Base-by-base conservation (phyloP, 2,329 filamentous ascomycete species). In the Fusarium azukiicola region DNA sequence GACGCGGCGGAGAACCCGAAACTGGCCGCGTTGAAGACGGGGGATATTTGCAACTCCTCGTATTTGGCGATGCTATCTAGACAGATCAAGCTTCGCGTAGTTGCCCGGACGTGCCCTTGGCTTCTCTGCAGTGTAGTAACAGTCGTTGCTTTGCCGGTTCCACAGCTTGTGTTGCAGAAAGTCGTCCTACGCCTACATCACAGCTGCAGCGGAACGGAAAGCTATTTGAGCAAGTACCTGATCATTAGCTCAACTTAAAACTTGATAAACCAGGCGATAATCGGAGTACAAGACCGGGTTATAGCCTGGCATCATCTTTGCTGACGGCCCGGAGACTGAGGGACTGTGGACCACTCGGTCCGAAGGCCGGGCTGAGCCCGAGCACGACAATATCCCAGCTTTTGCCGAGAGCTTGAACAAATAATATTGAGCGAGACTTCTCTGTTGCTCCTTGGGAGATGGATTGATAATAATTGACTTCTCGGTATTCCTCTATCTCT, bases 271-370 rank as follows among this genome's bases (percentile, higher is more conserved):
- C 27, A 32, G 9, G 54, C 54, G 54, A 36, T 38, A n/a, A 58
- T 58, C 40, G n/a, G 5, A 38, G 12, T 21, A 36, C 32, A n/a
- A 58, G 54, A 10, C 12, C 19, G 19, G 32, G 52, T n/a, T 6
- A 19, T n/a, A 4, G 2, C 54, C 54, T 58, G 54, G 54, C 4
- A 36, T 58, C 32, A 58, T 40, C 56, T 61, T 10, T 40, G 10
- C 40, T 61, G 36, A 6, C 36, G 56, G 64, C 64, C 64, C 32
- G 64, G 64, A 42, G 32, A 49, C 3, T 49, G 23, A 32, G 27
- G 27, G 27, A 32, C 27, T 32, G 63, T 67, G 64, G 64, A 38
- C 50, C 64, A 36, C 64, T 67, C 64, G 44, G 64, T 67, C 64
- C 64, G 64, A 67, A 19, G 64, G 64, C 64, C 44, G 64, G 64